A percentile compares a stretch with the other conserved stretches of the same genome.
phyloP scores from a whole-genome alignment of 2,329 filamentous ascomycete species.

The Diaporthe australafricana region DNA sequence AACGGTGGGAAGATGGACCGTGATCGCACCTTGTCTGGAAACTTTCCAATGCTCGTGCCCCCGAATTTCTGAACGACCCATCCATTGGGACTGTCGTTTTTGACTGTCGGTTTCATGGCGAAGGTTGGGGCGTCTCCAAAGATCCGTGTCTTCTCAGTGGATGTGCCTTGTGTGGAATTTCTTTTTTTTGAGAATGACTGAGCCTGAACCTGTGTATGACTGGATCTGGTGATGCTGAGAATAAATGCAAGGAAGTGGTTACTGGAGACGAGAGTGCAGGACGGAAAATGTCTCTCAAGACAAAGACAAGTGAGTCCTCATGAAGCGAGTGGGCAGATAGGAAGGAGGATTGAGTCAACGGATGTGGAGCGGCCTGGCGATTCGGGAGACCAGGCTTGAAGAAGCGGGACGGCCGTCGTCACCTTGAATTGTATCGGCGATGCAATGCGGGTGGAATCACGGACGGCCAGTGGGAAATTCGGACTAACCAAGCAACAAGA shows the following conservation, averaged over 20 bases:
- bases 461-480: not conserved
- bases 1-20: constrained; percentile 8
- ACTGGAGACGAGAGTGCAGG: not conserved
- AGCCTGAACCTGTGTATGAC: not conserved
- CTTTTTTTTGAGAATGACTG: not conserved
- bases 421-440: not conserved
- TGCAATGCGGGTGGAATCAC: not conserved
- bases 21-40: constrained; percentile 72
- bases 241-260: not conserved
- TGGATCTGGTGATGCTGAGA: not conserved
- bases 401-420: constrained; percentile 9
- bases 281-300: not conserved
- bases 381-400: not conserved
- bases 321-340: constrained; percentile 10
- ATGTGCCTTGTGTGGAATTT: not conserved
- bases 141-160: not conserved
- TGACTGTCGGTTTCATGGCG: constrained; percentile 43
- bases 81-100: constrained; percentile 53
- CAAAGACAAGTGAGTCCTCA: not conserved
- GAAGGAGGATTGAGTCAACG: constrained; percentile 28
- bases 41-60: constrained; percentile 95
- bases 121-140: not conserved
- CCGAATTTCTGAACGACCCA: constrained; percentile 98
- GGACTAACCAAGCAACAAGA: not conserved
- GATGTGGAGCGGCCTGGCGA: constrained; percentile 25